Evolutionary conservation across 805 yeast genomes (phyloP).

Genomic region (Lipomyces kockii): DNA sequence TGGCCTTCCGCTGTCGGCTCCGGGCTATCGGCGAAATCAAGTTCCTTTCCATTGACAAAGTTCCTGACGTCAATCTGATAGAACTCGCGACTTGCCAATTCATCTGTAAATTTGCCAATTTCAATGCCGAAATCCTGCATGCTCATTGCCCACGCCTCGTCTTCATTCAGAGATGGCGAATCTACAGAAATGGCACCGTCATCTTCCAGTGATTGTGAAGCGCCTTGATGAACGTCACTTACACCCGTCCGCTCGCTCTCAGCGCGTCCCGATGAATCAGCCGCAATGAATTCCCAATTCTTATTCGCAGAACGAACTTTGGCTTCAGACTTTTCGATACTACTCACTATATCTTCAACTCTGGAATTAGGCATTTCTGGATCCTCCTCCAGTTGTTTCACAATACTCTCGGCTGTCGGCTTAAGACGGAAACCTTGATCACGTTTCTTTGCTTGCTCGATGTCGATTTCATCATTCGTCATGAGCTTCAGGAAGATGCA

Average conservation of each 20-base stretch:
- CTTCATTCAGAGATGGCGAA: not conserved
- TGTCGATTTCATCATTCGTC: conserved; percentile 40
- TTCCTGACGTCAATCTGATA: conserved; percentile 28
- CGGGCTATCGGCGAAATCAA: conserved; percentile 13
- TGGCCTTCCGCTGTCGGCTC: conserved; percentile 10
- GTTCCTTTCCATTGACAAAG: conserved; percentile 9
- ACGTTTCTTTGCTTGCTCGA: conserved; percentile 38
- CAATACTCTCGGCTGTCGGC: conserved; percentile 11
- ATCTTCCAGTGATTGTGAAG: not conserved
- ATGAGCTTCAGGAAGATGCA: conserved; percentile 42
- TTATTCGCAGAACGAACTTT: not conserved
- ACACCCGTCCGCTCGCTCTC: not conserved
- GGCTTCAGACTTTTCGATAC: not conserved
- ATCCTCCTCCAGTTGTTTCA: not conserved
- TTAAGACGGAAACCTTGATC: conserved; percentile 35
- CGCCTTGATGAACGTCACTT: not conserved
- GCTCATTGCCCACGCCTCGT: not conserved
- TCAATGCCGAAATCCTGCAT: not conserved
- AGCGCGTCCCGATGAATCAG: not conserved
- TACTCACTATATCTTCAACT: conserved; percentile 1
- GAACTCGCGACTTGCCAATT: conserved; percentile 29
- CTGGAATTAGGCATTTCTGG: not conserved
- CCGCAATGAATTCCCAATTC: not conserved
- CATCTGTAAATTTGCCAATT: not conserved
- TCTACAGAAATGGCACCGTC: not conserved